A percentile compares a stretch with the other conserved stretches of the same genome.
Evolutionary conservation across 495 filamentous ascomycete genomes (phyloP).

Genomic region (Parachaetomium inaequale): DNA sequence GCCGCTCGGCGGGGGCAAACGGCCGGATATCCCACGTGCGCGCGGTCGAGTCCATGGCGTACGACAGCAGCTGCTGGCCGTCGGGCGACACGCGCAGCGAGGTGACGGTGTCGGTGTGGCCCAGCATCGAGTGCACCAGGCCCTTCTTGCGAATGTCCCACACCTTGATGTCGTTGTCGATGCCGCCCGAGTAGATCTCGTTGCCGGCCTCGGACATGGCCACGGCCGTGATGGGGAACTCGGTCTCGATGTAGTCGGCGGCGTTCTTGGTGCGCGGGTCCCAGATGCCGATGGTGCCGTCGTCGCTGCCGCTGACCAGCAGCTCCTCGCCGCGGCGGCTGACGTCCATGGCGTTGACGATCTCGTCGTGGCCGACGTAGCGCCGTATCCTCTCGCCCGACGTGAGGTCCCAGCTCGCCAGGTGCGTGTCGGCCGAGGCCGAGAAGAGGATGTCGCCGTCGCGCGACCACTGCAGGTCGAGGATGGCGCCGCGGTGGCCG

Average conservation of each 20-base stretch:
- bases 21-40: slow-evolving; percentile 95
- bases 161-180: slow-evolving; percentile 95
- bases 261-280: slow-evolving; percentile 90
- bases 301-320: slow-evolving; percentile 83
- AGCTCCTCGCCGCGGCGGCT: slow-evolving; percentile 85
- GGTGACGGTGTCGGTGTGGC: slow-evolving; percentile 89
- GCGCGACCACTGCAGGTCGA: slow-evolving; percentile 95
- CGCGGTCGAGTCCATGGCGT: slow-evolving; percentile 89
- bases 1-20: slow-evolving; percentile 83
- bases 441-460: slow-evolving; percentile 89
- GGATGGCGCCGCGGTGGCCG: slow-evolving; percentile 84
- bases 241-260: slow-evolving; percentile 81
- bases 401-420: slow-evolving; percentile 93
- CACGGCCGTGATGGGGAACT: slow-evolving; percentile 89
- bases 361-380: slow-evolving; percentile 89
- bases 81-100: slow-evolving; percentile 88
- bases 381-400: slow-evolving; percentile 82
- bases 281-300: slow-evolving; percentile 94
- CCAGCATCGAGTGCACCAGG: slow-evolving; percentile 79
- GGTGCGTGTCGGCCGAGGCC: slow-evolving; percentile 84
- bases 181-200: slow-evolving; percentile 91
- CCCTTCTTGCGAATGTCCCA: slow-evolving; percentile 94
- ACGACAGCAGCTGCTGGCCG: slow-evolving; percentile 83
- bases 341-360: slow-evolving; percentile 86
- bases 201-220: slow-evolving; percentile 89